Base-by-base conservation (phyloP, 2,329 filamentous ascomycete genomes). In the Trichoderma breve region DNA sequence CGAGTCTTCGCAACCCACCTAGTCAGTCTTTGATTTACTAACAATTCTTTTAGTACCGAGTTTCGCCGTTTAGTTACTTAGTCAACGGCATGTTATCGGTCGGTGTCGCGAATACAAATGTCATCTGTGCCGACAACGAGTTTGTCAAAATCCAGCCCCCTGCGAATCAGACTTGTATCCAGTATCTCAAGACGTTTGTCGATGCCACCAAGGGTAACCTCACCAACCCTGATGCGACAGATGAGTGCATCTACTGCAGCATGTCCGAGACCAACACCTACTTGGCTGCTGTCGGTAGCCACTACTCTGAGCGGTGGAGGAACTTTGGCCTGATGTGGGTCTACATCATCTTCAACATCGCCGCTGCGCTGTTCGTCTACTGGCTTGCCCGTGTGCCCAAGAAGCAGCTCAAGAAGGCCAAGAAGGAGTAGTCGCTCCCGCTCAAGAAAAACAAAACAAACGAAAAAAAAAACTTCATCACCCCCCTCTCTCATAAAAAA, bases 31-130 rank as follows among this genome's bases (percentile, higher is more conserved):
- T 8, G 3, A 4, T 14, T 32, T 61, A 58, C 61, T 73, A 39
- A 72, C 55, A 4, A 14, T 24, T 21, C 15, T 3, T 30, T 76
- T 77, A 78, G 77, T 95, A 95, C 81, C 89, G 92, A 61, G 83
- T 94, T 63, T 94, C 91, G 0, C 94, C 94, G 0, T 92, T 97
- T 76, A 95, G 92, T 0, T 97, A 97, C 79, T 83, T 96, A 18
- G 89, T 95, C 30, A 87, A 87, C 11, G 92, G 90, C 26, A 90
- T 97, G 83, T 80, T 95, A 0, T 87, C 91, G 0, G 88, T 88
- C 0, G 93, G 89, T 3, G 83, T 97, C 6, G 92, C 92, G 53
- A 90, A 92, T 76, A 89, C 88, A 0, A 63, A 82, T 0, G 89
- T 95, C 36, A 75, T 79, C 0, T 97, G 94, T 80, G 88, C 92